These are phyloP conservation scores for Exophiala xenobiotica DNA, from an alignment of 2,329 filamentous ascomycete species.

Conservation along the genomic window DNA sequence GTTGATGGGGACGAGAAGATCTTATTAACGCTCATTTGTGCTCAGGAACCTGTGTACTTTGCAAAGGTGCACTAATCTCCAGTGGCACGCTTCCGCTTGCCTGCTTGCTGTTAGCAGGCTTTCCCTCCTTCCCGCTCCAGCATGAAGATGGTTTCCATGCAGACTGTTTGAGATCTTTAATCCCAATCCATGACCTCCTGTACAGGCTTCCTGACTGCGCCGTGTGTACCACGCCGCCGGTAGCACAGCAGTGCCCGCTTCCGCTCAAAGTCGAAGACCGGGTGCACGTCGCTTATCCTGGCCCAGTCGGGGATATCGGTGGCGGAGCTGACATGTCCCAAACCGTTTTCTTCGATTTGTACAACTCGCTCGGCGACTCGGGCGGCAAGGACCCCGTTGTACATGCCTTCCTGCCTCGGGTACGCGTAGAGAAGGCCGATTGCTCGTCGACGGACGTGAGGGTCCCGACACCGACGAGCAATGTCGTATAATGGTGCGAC, in stretches of 20 bases:
- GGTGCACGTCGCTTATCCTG: not conserved
- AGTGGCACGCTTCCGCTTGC: too few relatives aligned
- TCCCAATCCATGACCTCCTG: slow-evolving; percentile 2
- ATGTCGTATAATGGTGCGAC: slow-evolving; percentile 28
- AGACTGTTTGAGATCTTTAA: too few relatives aligned
- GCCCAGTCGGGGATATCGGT: slow-evolving; percentile 9
- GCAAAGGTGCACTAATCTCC: too few relatives aligned
- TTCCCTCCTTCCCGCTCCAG: too few relatives aligned
- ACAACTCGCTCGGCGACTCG: slow-evolving; percentile 29
- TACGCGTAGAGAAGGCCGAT: slow-evolving; percentile 24
- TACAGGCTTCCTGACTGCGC: not conserved
- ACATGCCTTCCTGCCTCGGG: slow-evolving; percentile 31
- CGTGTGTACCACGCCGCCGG: not conserved
- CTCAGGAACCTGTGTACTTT: too few relatives aligned
- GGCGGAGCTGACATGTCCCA: not conserved
- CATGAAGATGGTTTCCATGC: too few relatives aligned
- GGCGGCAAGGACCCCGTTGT: slow-evolving; percentile 28
- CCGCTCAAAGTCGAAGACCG: slow-evolving; percentile 3
- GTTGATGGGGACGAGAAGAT: too few relatives aligned
- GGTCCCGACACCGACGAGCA: slow-evolving; percentile 31
- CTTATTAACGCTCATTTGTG: too few relatives aligned
- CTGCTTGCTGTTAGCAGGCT: too few relatives aligned
- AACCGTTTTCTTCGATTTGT: slow-evolving; percentile 27
- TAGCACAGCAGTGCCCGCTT: not conserved
- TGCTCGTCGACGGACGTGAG: slow-evolving; percentile 29